Conservation (phyloP, 2,329 filamentous ascomycete species). For the Didymosphaeria variabile region DNA sequence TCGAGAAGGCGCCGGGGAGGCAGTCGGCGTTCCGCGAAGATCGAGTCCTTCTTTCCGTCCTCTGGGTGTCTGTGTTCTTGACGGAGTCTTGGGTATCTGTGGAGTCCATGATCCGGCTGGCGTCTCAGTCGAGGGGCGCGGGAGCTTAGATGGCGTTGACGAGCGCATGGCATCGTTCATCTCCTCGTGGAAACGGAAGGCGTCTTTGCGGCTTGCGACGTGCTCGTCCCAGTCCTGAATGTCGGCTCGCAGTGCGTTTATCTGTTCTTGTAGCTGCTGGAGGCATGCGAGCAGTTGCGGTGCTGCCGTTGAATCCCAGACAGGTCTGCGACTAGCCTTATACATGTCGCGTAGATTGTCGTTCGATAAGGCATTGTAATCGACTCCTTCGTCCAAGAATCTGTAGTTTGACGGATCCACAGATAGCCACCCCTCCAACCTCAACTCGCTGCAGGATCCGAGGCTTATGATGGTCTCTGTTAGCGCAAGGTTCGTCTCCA, state of each 20-base stretch:
- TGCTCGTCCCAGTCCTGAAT: slow-evolving; percentile 59
- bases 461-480: slow-evolving; percentile 86
- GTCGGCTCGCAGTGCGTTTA: slow-evolving; percentile 53
- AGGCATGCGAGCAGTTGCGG: slow-evolving; percentile 56
- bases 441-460: slow-evolving; percentile 83
- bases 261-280: slow-evolving; percentile 52
- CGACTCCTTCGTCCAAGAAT: slow-evolving; percentile 38
- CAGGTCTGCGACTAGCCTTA: slow-evolving; percentile 47
- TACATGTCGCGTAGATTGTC: slow-evolving; percentile 45
- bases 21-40: slow-evolving; percentile 27
- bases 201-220: slow-evolving; percentile 58
- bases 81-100: slow-evolving; percentile 47
- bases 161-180: slow-evolving; percentile 52
- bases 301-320: slow-evolving; percentile 46
- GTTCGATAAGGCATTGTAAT: slow-evolving; percentile 36
- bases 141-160: slow-evolving; percentile 38
- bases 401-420: slow-evolving; percentile 67
- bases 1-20: slow-evolving; percentile 38
- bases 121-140: slow-evolving; percentile 36
- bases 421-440: slow-evolving; percentile 89
- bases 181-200: slow-evolving; percentile 58
- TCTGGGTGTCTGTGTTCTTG: slow-evolving; percentile 46
- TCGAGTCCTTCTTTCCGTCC: slow-evolving; percentile 47
- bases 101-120: slow-evolving; percentile 45
- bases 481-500: slow-evolving; percentile 88